Evolutionary conservation across 2,329 filamentous ascomycete genomes (phyloP), one percentile per base, ranked within the genome.

Genomic region (Phyllosticta citriasiana): DNA sequence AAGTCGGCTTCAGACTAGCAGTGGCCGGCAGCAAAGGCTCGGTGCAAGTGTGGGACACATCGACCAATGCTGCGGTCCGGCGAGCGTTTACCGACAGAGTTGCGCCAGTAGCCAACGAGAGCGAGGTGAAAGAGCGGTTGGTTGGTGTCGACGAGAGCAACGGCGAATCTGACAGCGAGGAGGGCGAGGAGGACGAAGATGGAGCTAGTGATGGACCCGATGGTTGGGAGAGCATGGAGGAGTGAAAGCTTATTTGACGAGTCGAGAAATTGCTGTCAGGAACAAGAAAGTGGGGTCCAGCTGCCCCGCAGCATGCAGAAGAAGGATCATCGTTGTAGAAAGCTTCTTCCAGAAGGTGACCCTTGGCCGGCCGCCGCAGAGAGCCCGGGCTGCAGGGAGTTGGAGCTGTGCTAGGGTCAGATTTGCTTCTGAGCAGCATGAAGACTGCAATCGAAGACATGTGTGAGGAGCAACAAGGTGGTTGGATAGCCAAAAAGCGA

Each of bases 11-110:
- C 82, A 83, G 94, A 59, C 81, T 99, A 53, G 89, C 92, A 2
- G 91, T 99, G 19, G 94, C 93, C 6, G 94, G 94, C 60, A 97
- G 92, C 79, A 95, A 95, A 78, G 94, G 94, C 54, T 84, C 84
- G 40, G 86, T 97, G 71, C 89, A 96, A 73, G 86, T 99, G 59
- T 99, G 94, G 94, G 93, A 97, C 75, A 97, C 94, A 24, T 87
- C 90, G 73, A 99, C 94, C 62, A 99, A 99, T 73, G 84, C 84
- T 14, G 88, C 88, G 26, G 91, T 99, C 33, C 84, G 94, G 62
- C 83, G 88, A 65, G 87, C 88, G 1, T 99, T 99, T 77, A 91
- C 88, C 40, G 84, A 79, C 69, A 86, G 84, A 62, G 81, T 93
- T 62, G 81, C 66, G 63, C 71, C 84, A 40, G 76, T 80, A 6